phyloP scores from a whole-genome alignment of 768 basidiomycete genomes.

The Hortiboletus campestris region DNA sequence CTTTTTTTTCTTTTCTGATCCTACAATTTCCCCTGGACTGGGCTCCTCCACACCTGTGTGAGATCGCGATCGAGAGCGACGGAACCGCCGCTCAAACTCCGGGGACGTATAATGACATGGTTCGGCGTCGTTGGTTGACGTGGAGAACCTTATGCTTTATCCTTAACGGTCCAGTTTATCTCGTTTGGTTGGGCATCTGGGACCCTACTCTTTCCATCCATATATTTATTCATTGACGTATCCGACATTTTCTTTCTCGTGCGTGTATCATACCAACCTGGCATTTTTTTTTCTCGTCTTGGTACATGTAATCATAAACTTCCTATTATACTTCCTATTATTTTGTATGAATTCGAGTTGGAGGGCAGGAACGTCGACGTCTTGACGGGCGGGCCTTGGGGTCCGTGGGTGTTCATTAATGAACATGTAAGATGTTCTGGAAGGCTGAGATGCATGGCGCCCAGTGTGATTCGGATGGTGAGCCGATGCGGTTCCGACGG shows the following conservation, averaged over 20 bases:
- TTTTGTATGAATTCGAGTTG: too few relatives aligned
- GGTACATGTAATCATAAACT: neutral
- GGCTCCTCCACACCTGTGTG: slow-evolving; percentile 5
- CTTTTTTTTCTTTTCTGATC: neutral
- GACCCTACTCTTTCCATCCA: slow-evolving; percentile 2
- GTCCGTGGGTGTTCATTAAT: slow-evolving; percentile 6
- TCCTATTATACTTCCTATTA: neutral
- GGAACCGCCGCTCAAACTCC: neutral
- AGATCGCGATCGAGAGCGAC: slow-evolving; percentile 1
- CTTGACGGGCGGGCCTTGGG: neutral
- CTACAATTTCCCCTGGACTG: neutral
- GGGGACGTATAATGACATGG: neutral
- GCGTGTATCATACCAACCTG: slow-evolving; percentile 14
- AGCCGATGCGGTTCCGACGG: slow-evolving; percentile 1
- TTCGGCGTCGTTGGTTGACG: neutral
- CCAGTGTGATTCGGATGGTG: neutral
- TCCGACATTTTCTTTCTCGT: slow-evolving; percentile 3
- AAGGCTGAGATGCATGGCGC: neutral
- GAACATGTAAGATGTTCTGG: neutral
- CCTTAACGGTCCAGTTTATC: slow-evolving; percentile 1
- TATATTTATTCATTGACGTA: slow-evolving; percentile 27
- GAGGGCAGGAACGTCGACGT: too few relatives aligned
- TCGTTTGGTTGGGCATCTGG: slow-evolving; percentile 4
- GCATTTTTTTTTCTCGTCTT: neutral
- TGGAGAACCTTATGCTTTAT: slow-evolving; percentile 9